phyloP scores from a whole-genome alignment of 768 basidiomycete species.

The Dendrothele bispora region DNA sequence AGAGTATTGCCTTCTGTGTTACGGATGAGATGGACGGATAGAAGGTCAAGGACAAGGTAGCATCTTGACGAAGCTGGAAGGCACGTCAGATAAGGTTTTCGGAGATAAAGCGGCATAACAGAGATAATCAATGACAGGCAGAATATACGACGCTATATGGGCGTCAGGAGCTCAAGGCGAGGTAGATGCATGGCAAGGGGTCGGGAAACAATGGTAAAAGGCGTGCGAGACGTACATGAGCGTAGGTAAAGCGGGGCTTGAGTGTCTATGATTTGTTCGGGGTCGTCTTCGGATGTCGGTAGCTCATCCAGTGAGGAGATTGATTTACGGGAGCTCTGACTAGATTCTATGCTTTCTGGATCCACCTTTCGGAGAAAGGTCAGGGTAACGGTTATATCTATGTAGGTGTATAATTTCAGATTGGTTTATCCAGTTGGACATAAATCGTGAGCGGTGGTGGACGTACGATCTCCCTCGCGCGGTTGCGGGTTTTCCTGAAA shows the following conservation, averaged over 20 bases:
- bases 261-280: conserved; percentile 52
- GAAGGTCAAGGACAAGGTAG: conserved; percentile 33
- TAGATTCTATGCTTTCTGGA: conserved; percentile 17
- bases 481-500: conserved; percentile 49
- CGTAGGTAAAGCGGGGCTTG: conserved; percentile 46
- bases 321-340: conserved; percentile 15
- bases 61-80: too few relatives aligned
- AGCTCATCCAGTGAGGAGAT: conserved; percentile 13
- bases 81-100: too few relatives aligned
- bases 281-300: background rate
- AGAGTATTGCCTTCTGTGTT: conserved; percentile 42
- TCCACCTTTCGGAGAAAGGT: conserved; percentile 47
- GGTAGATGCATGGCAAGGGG: too few relatives aligned
- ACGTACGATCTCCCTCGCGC: conserved; percentile 52
- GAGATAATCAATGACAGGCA: too few relatives aligned
- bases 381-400: conserved; percentile 58
- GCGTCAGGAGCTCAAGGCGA: too few relatives aligned
- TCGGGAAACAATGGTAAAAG: too few relatives aligned
- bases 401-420: background rate
- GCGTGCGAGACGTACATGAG: conserved; percentile 33
- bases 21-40: conserved; percentile 50
- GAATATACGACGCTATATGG: too few relatives aligned
- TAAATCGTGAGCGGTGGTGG: background rate
- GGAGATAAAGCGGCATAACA: too few relatives aligned
- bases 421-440: background rate